These are phyloP conservation scores for Fusarium avenaceum DNA, from an alignment of 2,329 filamentous ascomycete species.

Conservation along the genomic window DNA sequence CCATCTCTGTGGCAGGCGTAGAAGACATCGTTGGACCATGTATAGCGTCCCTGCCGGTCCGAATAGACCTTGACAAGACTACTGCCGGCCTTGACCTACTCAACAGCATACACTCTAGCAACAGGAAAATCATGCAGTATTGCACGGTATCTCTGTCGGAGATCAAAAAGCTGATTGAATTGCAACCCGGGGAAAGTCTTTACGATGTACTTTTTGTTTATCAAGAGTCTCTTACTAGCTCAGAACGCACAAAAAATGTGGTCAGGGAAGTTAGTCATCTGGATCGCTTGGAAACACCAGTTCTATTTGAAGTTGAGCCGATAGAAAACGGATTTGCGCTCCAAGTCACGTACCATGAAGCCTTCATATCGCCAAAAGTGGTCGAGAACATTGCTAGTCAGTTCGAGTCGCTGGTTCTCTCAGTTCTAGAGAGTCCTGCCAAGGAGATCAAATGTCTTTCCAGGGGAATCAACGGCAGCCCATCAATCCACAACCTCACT, in stretches of 20 bases:
- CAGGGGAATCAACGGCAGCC: constrained; percentile 47
- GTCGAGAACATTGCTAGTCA: constrained; percentile 71
- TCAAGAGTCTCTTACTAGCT: constrained; percentile 76
- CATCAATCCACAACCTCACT: constrained; percentile 65
- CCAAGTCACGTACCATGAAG: constrained; percentile 63
- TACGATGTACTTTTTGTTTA: constrained; percentile 88
- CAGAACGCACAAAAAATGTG: constrained; percentile 47
- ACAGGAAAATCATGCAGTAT: constrained; percentile 75
- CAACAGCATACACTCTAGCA: constrained; percentile 72
- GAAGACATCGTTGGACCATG: constrained; percentile 85
- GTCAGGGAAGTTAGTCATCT: constrained; percentile 70
- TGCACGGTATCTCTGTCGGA: constrained; percentile 74
- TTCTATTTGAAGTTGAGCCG: constrained; percentile 84
- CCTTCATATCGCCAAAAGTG: constrained; percentile 67
- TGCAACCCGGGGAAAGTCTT: constrained; percentile 68
- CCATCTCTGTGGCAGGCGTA: constrained; percentile 76
- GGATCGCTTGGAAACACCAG: constrained; percentile 81
- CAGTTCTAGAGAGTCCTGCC: constrained; percentile 49
- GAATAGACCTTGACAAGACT: constrained; percentile 69
- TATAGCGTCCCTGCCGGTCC: constrained; percentile 79
- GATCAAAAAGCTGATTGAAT: constrained; percentile 72
- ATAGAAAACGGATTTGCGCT: constrained; percentile 56
- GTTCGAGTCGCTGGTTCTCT: constrained; percentile 64
- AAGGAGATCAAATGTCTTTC: constrained; percentile 26
- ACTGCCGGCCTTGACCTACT: constrained; percentile 72